These are phyloP conservation scores for Sanghuangporus weigelae DNA, from an alignment of 1,284 basidiomycete species.

Conservation along the genomic window DNA sequence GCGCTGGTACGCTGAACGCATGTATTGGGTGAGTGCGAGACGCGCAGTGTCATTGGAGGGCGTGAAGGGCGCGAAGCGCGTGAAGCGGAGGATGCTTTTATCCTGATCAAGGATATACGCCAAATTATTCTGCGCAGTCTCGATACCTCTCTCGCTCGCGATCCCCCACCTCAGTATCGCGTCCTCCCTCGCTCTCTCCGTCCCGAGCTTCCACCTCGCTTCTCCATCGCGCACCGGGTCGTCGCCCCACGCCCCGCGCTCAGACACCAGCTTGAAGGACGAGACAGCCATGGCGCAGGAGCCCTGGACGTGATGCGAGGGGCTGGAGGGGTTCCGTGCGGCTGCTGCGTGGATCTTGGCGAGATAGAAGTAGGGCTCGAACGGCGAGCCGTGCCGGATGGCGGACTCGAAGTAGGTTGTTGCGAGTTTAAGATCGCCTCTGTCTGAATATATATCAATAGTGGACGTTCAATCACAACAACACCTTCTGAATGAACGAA, in stretches of 20 bases:
- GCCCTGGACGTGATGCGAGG: conserved; percentile 47
- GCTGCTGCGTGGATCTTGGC: conserved; percentile 70
- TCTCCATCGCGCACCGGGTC: conserved; percentile 84
- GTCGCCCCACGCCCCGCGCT: conserved; percentile 85
- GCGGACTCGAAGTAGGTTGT: conserved; percentile 77
- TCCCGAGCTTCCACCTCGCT: conserved; percentile 68
- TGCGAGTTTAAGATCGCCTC: conserved; percentile 59
- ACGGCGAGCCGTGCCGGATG: conserved; percentile 79
- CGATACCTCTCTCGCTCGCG: conserved; percentile 88
- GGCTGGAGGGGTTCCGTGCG: conserved; percentile 39
- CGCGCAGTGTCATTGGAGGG: conserved; percentile 76
- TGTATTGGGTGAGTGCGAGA: conserved; percentile 89
- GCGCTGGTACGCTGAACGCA: conserved; percentile 86
- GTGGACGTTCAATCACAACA: background rate
- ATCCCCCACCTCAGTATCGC: conserved; percentile 94
- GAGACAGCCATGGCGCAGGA: conserved; percentile 84
- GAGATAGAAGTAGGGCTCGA: conserved; percentile 90
- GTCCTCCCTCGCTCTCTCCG: conserved; percentile 59
- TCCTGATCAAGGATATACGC: conserved; percentile 92
- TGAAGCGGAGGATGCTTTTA: conserved; percentile 64
- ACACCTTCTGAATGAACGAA: conserved; percentile 4
- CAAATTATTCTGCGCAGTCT: conserved; percentile 94
- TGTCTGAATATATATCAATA: conserved; percentile 36
- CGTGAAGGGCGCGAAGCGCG: conserved; percentile 60
- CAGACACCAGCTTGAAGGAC: conserved; percentile 86